Conservation (phyloP, 2,329 filamentous ascomycete genomes). For the Cladosporium sp. region DNA sequence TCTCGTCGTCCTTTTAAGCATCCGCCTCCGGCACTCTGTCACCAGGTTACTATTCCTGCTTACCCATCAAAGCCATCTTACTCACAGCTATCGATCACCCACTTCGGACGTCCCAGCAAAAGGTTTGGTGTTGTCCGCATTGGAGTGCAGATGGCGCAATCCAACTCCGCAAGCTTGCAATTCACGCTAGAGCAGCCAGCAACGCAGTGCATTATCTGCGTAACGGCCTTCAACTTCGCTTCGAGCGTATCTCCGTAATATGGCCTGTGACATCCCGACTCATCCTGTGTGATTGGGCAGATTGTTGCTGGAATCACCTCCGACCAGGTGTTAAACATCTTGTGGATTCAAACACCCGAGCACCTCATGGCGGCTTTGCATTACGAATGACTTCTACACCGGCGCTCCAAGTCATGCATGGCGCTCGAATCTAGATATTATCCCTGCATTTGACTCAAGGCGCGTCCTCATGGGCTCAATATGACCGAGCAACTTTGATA, state of each 20-base stretch:
- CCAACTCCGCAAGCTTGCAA: constrained; percentile 20
- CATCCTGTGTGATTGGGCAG: too few relatives aligned
- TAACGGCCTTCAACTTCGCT: too few relatives aligned
- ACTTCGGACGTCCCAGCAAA: background rate
- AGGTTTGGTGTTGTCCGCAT: constrained; percentile 20
- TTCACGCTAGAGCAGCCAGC: constrained; percentile 14
- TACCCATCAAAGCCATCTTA: background rate
- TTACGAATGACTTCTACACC: background rate
- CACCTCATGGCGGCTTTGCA: constrained; percentile 8
- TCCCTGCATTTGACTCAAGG: background rate
- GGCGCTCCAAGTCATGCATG: background rate
- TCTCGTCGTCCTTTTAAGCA: background rate
- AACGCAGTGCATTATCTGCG: too few relatives aligned
- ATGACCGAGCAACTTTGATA: constrained; percentile 1
- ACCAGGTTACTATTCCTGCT: background rate
- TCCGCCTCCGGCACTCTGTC: background rate
- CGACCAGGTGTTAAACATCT: too few relatives aligned
- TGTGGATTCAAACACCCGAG: background rate
- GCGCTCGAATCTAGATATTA: too few relatives aligned
- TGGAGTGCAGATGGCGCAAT: constrained; percentile 19
- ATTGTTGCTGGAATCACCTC: too few relatives aligned
- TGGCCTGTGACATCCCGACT: too few relatives aligned
- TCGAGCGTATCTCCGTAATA: too few relatives aligned
- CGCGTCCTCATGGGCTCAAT: background rate
- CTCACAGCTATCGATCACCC: background rate